Percentiles rank a stretch among this genome's conserved stretches.
Conservation (phyloP, 2,329 filamentous ascomycete species). For the Fusarium dlaminii region DNA sequence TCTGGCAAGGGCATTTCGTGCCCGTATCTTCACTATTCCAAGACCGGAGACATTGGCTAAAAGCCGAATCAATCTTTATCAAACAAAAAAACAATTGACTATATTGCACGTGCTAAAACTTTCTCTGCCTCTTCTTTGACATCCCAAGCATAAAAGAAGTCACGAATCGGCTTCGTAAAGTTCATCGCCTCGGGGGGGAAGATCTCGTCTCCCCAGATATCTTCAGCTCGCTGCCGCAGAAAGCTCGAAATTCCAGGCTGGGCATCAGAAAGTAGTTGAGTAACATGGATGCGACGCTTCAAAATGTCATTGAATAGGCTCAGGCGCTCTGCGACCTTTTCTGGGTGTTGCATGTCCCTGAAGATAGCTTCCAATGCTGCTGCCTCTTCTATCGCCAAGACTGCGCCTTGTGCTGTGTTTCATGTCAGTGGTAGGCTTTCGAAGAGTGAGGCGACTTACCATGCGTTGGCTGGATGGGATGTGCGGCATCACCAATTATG, state of each 20-base stretch:
- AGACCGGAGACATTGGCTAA: too few species aligned
- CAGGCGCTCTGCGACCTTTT: fast-evolving
- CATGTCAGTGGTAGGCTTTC: too few species aligned
- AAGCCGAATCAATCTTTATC: too few species aligned
- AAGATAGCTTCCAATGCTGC: not conserved
- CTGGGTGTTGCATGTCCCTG: fast-evolving
- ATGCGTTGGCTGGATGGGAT: not conserved
- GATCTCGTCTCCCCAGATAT: not conserved
- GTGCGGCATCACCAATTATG: not conserved
- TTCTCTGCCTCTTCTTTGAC: not conserved
- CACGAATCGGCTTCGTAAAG: not conserved
- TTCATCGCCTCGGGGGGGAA: not conserved
- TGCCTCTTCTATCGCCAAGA: not conserved
- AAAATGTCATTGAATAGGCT: not conserved
- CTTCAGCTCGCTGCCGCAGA: not conserved
- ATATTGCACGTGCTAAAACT: fast-evolving
- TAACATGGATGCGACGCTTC: not conserved
- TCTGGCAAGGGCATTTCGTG: too few species aligned
- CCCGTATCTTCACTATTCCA: too few species aligned
- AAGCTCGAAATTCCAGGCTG: not conserved
- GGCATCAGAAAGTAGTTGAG: not conserved
- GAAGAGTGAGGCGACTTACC: too few species aligned
- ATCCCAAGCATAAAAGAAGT: slow-evolving; percentile 8
- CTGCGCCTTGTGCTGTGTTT: not conserved
- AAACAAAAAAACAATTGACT: fast-evolving